A percentile compares a stretch with the other conserved stretches of the same genome.
These are phyloP conservation scores for Botrytis elliptica DNA, from an alignment of 2,329 filamentous ascomycete genomes.

Conservation along the genomic window DNA sequence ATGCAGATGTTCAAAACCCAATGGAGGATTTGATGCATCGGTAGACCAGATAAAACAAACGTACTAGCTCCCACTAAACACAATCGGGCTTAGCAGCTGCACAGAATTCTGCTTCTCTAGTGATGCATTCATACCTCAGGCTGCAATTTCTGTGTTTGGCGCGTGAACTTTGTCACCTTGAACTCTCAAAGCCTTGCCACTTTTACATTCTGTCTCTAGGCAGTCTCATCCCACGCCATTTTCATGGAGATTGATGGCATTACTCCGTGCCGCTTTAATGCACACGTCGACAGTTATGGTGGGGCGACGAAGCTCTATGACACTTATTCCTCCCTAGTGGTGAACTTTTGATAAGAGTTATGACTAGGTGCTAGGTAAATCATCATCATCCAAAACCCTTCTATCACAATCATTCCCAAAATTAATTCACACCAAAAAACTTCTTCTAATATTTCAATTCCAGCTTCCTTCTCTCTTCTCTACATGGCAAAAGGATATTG, in stretches of 20 bases:
- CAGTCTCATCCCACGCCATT: neutral
- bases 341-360: neutral
- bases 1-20: neutral
- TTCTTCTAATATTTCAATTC: neutral
- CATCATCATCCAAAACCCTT: neutral
- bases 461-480: neutral
- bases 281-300: no score
- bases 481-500: neutral
- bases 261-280: neutral
- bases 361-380: neutral
- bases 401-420: neutral
- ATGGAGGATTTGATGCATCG: neutral
- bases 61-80: neutral
- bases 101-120: neutral
- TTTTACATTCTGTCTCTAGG: neutral
- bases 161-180: neutral
- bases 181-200: neutral
- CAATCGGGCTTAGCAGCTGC: neutral
- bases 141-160: neutral
- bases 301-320: neutral
- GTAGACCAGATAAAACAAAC: neutral
- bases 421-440: neutral
- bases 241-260: rapidly evolving
- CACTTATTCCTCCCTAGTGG: neutral
- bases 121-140: neutral